These are phyloP conservation scores for Arthromyces matolae DNA, from an alignment of 768 basidiomycete species.

Conservation along the genomic window DNA sequence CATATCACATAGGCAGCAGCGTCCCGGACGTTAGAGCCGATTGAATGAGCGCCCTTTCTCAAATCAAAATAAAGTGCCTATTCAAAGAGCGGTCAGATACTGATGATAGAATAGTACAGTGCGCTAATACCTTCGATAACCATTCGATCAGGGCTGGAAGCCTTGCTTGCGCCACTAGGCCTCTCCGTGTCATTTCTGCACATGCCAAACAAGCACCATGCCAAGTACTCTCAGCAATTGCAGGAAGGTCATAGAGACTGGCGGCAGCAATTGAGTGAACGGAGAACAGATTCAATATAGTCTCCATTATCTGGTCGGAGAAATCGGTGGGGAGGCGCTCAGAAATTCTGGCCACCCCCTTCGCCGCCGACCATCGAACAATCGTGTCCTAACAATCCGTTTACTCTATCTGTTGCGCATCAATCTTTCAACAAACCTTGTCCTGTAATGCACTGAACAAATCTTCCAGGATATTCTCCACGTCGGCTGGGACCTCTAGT, in stretches of 20 bases:
- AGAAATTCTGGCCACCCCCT: slow-evolving; percentile 82
- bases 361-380: slow-evolving; percentile 93
- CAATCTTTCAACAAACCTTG: slow-evolving; percentile 46
- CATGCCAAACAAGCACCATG: slow-evolving; percentile 92
- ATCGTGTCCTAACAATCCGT: slow-evolving; percentile 70
- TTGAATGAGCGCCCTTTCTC: slow-evolving; percentile 86
- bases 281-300: slow-evolving; percentile 69
- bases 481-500: slow-evolving; percentile 70
- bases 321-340: slow-evolving; percentile 77
- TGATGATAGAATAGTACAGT: not conserved
- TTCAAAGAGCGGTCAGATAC: not conserved
- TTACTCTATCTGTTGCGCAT: slow-evolving; percentile 2
- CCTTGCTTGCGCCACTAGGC: slow-evolving; percentile 55
- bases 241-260: slow-evolving; percentile 65
- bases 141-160: slow-evolving; percentile 69
- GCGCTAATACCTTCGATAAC: slow-evolving; percentile 64
- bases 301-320: slow-evolving; percentile 77
- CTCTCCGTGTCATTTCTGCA: slow-evolving; percentile 88
- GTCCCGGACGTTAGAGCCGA: slow-evolving; percentile 93
- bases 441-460: slow-evolving; percentile 77
- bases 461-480: slow-evolving; percentile 71
- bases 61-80: slow-evolving; percentile 92
- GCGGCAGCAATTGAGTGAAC: slow-evolving; percentile 68
- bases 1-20: slow-evolving; percentile 92
- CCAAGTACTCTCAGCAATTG: slow-evolving; percentile 85